Evolutionary conservation across 192 early-diverging fungal genomes (phyloP).

Genomic region (Rhizoclosmatium globosum): DNA sequence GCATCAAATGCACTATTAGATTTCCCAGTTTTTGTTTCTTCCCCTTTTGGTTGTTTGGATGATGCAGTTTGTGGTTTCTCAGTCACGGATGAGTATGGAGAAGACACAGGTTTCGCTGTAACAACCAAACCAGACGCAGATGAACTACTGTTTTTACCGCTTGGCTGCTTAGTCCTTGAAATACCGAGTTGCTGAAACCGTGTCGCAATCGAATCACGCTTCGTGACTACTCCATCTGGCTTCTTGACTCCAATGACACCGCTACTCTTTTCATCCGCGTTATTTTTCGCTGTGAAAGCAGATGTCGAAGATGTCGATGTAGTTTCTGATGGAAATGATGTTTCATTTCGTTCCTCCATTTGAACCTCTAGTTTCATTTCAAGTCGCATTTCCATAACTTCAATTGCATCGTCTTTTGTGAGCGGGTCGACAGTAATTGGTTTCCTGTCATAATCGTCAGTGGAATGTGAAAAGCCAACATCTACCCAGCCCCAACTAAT

Average conservation of each 20-base stretch:
- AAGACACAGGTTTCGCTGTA: no score
- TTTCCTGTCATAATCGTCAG: slow-evolving; percentile 35
- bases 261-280: not conserved
- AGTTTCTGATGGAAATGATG: not conserved
- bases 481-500: slow-evolving; percentile 40
- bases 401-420: slow-evolving; percentile 34
- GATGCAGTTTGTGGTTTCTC: no score
- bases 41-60: no score
- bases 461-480: slow-evolving; percentile 36
- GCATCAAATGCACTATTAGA: no score
- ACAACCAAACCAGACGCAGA: no score
- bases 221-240: not conserved
- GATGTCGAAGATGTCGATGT: not conserved
- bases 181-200: slow-evolving; percentile 7
- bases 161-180: no score
- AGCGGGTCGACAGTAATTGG: slow-evolving; percentile 30
- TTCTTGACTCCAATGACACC: not conserved
- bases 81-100: no score
- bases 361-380: slow-evolving; percentile 21
- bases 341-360: slow-evolving; percentile 23
- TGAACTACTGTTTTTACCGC: no score
- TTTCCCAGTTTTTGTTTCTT: no score
- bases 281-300: not conserved
- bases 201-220: slow-evolving; percentile 9
- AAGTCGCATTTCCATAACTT: slow-evolving; percentile 35